These are phyloP conservation scores for Podospora comata DNA, from an alignment of 495 filamentous ascomycete species.

Conservation along the genomic window DNA sequence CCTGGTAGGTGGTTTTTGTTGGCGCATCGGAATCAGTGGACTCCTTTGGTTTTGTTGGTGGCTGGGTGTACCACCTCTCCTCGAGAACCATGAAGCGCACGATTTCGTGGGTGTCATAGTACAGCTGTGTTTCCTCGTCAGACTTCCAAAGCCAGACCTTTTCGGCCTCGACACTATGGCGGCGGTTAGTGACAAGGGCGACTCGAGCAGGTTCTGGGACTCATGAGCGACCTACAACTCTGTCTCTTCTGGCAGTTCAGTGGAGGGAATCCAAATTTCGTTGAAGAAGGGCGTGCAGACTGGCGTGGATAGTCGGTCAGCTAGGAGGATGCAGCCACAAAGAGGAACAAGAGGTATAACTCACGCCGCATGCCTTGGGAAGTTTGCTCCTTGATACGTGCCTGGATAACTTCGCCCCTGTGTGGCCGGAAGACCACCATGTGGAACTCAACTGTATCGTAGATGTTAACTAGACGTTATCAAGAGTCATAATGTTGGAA, in stretches of 20 bases:
- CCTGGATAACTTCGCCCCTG: slow-evolving; percentile 82
- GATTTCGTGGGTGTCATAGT: slow-evolving; percentile 82
- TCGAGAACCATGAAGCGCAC: slow-evolving; percentile 79
- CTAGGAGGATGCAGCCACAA: not conserved
- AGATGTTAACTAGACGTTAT: slow-evolving; percentile 1
- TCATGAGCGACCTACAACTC: slow-evolving; percentile 59
- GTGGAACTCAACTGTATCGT: slow-evolving; percentile 73
- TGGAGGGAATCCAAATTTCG: slow-evolving; percentile 75
- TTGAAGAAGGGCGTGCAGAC: slow-evolving; percentile 87
- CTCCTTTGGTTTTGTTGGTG: slow-evolving; percentile 63
- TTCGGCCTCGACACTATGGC: slow-evolving; percentile 60
- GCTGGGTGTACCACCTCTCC: slow-evolving; percentile 86
- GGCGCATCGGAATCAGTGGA: slow-evolving; percentile 39
- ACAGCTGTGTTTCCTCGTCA: slow-evolving; percentile 61
- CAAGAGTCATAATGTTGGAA: not conserved
- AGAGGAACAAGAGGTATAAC: slow-evolving; percentile 18
- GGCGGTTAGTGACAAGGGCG: not conserved
- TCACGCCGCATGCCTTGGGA: slow-evolving; percentile 71
- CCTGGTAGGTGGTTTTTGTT: slow-evolving; percentile 45
- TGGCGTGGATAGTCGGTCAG: slow-evolving; percentile 29
- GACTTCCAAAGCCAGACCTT: slow-evolving; percentile 79
- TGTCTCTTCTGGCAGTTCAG: slow-evolving; percentile 65
- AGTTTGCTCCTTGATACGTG: slow-evolving; percentile 69
- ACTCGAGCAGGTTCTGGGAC: not conserved
- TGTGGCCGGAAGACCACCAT: slow-evolving; percentile 93